phyloP scores from a whole-genome alignment of 192 early-diverging fungal species.

The Coemansia sp. region DNA sequence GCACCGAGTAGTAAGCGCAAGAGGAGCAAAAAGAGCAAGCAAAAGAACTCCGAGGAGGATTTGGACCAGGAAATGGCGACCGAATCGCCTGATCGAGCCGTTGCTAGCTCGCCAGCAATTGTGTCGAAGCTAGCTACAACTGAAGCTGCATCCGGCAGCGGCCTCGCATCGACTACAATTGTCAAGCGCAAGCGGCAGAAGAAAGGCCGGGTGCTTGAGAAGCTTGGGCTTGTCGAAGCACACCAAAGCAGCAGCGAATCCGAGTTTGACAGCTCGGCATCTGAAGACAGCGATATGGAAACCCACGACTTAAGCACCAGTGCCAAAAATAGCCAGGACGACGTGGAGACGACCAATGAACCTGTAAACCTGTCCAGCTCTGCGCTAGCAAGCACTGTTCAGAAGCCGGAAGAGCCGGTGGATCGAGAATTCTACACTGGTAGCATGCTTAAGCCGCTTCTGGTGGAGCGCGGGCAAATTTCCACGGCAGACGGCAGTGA shows the following conservation, averaged over 20 bases:
- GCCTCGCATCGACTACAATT: constrained; percentile 31
- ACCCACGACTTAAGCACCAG: background rate
- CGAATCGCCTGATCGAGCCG: too few species aligned
- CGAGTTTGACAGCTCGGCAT: constrained; percentile 75
- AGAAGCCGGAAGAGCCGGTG: background rate
- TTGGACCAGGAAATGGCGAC: background rate
- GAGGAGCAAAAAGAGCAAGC: constrained; percentile 9
- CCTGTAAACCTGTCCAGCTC: background rate
- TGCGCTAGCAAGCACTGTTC: too few species aligned
- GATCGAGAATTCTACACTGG: constrained; percentile 31
- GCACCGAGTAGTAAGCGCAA: constrained; percentile 1
- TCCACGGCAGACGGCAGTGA: background rate
- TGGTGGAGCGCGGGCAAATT: constrained; percentile 16
- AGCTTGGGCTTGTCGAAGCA: constrained; percentile 28
- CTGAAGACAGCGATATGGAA: constrained; percentile 26
- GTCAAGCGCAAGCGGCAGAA: constrained; percentile 57
- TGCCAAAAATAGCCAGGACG: constrained; percentile 6
- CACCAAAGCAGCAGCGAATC: constrained; percentile 38
- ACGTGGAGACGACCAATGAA: background rate
- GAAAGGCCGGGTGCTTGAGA: constrained; percentile 49
- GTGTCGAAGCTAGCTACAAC: background rate
- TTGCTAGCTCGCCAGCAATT: too few species aligned
- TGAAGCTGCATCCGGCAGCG: constrained; percentile 30
- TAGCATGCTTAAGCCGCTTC: constrained; percentile 42
- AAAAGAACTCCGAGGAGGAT: background rate